Evolutionary conservation across 2,329 filamentous ascomycete species (phyloP).

Genomic region (Mycocentrospora acerina): DNA sequence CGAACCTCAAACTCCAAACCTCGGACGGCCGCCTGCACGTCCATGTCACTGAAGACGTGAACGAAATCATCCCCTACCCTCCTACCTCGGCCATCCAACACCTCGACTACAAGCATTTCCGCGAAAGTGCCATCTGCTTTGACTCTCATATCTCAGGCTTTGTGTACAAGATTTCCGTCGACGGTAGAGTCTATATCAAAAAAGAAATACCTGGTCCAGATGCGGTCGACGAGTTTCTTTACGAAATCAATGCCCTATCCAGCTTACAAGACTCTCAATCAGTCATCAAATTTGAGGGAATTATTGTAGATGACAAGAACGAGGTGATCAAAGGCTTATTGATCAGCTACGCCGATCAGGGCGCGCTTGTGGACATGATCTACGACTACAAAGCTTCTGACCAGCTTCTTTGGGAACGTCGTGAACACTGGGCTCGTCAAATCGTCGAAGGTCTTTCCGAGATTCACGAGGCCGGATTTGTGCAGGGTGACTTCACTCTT

Average conservation of each 20-base stretch:
- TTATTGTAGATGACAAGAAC: slow-evolving; percentile 78
- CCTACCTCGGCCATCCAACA: slow-evolving; percentile 72
- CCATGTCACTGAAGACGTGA: slow-evolving; percentile 95
- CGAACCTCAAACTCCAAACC: slow-evolving; percentile 91
- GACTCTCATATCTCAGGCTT: slow-evolving; percentile 95
- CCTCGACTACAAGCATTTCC: slow-evolving; percentile 59
- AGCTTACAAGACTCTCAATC: slow-evolving; percentile 69
- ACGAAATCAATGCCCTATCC: slow-evolving; percentile 94
- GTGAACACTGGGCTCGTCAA: slow-evolving; percentile 86
- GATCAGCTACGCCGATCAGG: slow-evolving; percentile 83
- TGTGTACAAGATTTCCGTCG: slow-evolving; percentile 85
- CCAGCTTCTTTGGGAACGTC: slow-evolving; percentile 66
- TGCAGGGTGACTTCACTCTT: slow-evolving; percentile 95
- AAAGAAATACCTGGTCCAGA: slow-evolving; percentile 98
- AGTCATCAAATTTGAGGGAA: slow-evolving; percentile 83
- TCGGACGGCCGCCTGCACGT: slow-evolving; percentile 86
- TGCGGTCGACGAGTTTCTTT: slow-evolving; percentile 93
- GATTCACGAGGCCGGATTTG: slow-evolving; percentile 93
- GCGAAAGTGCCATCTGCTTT: slow-evolving; percentile 77
- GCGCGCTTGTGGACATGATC: slow-evolving; percentile 85
- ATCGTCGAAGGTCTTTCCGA: slow-evolving; percentile 87
- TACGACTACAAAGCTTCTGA: slow-evolving; percentile 68
- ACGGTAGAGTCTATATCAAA: slow-evolving; percentile 78
- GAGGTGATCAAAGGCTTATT: slow-evolving; percentile 82
- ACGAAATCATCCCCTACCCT: slow-evolving; percentile 91